phyloP scores from a whole-genome alignment of 306 rosid genomes.

The Glycine soja region DNA sequence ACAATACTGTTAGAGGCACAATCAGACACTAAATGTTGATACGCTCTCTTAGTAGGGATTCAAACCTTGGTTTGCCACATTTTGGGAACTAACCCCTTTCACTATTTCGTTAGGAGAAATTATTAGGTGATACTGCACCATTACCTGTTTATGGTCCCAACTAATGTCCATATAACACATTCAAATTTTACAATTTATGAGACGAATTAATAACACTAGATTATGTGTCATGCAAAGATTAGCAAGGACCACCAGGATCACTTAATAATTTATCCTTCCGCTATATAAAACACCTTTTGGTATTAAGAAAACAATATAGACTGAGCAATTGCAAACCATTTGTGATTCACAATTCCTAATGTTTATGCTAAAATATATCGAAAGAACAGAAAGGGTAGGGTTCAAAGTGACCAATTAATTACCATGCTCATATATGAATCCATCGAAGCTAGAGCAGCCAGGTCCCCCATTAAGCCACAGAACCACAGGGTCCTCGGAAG shows the following conservation, averaged over 20 bases:
- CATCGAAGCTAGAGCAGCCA: slow-evolving; percentile 97
- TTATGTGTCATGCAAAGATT: too few species aligned
- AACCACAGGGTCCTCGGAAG: slow-evolving; percentile 87
- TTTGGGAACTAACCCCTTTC: not conserved
- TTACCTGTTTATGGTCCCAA: too few species aligned
- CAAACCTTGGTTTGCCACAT: not conserved
- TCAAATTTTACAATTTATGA: too few species aligned
- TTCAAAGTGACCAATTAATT: slow-evolving; percentile 21
- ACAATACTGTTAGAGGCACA: not conserved
- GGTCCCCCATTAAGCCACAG: slow-evolving; percentile 99
- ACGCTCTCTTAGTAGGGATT: not conserved
- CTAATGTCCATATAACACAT: too few species aligned
- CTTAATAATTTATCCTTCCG: too few species aligned
- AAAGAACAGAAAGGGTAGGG: slow-evolving; percentile 4
- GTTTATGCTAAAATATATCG: not conserved
- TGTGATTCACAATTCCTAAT: not conserved
- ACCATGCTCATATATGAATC: slow-evolving; percentile 98
- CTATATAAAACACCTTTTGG: not conserved
- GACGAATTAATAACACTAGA: too few species aligned
- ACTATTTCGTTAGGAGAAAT: too few species aligned
- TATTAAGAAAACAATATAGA: not conserved
- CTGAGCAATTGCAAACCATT: not conserved
- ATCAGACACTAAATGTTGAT: not conserved
- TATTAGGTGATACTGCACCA: too few species aligned
- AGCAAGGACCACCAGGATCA: too few species aligned